Evolutionary conservation across 1,139 yeast genomes (phyloP).

Genomic region (Protomyces inouyei): DNA sequence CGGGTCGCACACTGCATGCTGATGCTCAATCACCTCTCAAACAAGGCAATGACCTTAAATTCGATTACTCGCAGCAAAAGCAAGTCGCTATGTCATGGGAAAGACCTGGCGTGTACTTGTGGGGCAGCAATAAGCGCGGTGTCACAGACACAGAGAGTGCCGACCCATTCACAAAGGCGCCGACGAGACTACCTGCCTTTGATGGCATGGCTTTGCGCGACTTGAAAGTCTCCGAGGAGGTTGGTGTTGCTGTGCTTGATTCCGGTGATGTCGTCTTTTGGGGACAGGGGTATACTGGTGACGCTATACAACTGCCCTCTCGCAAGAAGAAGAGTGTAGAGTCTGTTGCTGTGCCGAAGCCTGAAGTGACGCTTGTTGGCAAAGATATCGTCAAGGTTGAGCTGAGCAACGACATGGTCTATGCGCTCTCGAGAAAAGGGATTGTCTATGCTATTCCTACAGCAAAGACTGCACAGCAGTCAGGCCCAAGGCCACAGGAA

Average conservation of each 20-base stretch:
- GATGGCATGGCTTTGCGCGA: slow-evolving; percentile 58
- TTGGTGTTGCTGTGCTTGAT: slow-evolving; percentile 60
- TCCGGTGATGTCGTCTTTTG: slow-evolving; percentile 75
- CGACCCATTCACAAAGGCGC: slow-evolving; percentile 39
- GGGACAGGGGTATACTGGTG: slow-evolving; percentile 44
- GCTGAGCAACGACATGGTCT: slow-evolving; percentile 40
- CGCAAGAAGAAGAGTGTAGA: slow-evolving; percentile 35
- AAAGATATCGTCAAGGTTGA: slow-evolving; percentile 47
- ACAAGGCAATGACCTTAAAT: background rate
- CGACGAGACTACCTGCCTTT: slow-evolving; percentile 59
- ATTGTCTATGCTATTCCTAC: slow-evolving; percentile 53
- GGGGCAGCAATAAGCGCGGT: slow-evolving; percentile 32
- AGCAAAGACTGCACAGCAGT: slow-evolving; percentile 33
- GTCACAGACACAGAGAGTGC: slow-evolving; percentile 31
- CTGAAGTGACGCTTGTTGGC: slow-evolving; percentile 46
- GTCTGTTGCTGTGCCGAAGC: slow-evolving; percentile 28
- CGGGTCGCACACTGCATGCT: background rate
- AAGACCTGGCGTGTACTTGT: slow-evolving; percentile 29
- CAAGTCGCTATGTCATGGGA: slow-evolving; percentile 25
- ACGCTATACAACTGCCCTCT: slow-evolving; percentile 14
- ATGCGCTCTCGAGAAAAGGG: slow-evolving; percentile 53
- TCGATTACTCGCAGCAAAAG: slow-evolving; percentile 20
- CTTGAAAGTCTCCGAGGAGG: slow-evolving; percentile 50
- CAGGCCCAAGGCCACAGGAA: slow-evolving; percentile 22
- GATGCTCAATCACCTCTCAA: background rate